Base-by-base conservation (phyloP, 2,329 filamentous ascomycete genomes). In the Gnomoniopsis smithogilvyi region DNA sequence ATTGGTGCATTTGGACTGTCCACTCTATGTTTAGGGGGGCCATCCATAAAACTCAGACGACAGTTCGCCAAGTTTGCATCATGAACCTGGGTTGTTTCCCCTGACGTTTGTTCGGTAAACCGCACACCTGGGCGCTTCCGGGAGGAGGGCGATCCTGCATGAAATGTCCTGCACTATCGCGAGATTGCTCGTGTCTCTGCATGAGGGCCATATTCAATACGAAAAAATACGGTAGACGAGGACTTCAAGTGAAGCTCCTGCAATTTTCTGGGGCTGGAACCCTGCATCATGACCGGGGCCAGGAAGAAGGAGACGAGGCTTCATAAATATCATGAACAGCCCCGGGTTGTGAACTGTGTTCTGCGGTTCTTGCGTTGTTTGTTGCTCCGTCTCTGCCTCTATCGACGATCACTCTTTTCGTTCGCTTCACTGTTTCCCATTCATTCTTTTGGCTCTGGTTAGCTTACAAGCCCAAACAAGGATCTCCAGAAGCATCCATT, bases 401-500 rank as follows among this genome's bases (percentile, higher is more conserved):
- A 26, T 56, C 56, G 56, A 62, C 60, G 38, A 56, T 41, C 52
- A 46, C 56, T 45, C 49, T 51, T 50, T 59, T 52, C 52, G 36
- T 62, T 62, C 60, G 48, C 52, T 62, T 59, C 56, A 50, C 38
- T 56, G 56, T 59, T 49, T 52, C 56, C 59, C 43, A 59, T 59
- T 62, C 56, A 26, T 45, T 62, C 56, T 59, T 62, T 62, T 56
- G 60, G 60, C 60, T 62, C 60, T 58, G 60, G 60, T 59, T 56
- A 62, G 60, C 60, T 58, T 22, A 38, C 33, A 48, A 55, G 43
- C 47, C 48, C 46, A n/a, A 24, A 61, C 56, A 49, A 51, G 59
- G 48, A 53, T 61, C 56, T 59, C 41, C 24, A 58, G 56, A 58
- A 58, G 56, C 51, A 58, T 58, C 56, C 56, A 59, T 59, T 54